Evolutionary conservation across 2,329 filamentous ascomycete species (phyloP).

Genomic region (Ophiostoma sp.): DNA sequence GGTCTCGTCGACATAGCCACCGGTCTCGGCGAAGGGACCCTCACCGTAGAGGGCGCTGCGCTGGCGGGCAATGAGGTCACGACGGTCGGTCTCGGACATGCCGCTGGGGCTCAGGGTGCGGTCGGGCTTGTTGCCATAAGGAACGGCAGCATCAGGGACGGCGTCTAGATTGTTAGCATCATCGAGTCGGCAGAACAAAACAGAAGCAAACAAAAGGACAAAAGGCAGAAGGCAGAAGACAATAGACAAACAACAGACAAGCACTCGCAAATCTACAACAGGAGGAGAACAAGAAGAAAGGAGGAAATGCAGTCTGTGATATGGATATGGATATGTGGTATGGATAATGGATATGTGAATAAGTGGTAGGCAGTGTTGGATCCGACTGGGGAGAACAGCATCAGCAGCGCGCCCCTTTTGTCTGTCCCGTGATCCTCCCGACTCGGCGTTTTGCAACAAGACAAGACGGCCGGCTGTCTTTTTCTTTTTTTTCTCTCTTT

Average conservation of each 20-base stretch:
- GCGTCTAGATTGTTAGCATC: not conserved
- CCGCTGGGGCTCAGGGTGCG: constrained; percentile 74
- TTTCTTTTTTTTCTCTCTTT: not conserved
- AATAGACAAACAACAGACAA: not conserved
- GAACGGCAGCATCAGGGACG: constrained; percentile 22
- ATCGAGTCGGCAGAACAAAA: not conserved
- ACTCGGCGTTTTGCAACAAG: constrained; percentile 1
- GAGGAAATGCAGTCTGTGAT: constrained; percentile 3
- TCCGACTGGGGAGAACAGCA: not conserved
- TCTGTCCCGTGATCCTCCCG: constrained; percentile 10
- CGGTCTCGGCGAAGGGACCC: constrained; percentile 60
- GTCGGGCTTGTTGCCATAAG: constrained; percentile 64
- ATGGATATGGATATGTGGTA: constrained; percentile 4
- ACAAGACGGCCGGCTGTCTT: constrained; percentile 18
- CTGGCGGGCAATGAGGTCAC: constrained; percentile 92
- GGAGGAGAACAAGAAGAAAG: not conserved
- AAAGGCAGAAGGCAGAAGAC: not conserved
- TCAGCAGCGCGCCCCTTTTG: not conserved
- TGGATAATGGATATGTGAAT: constrained; percentile 1
- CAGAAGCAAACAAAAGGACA: not conserved
- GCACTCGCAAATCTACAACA: not conserved
- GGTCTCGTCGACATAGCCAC: constrained; percentile 63
- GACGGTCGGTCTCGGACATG: constrained; percentile 93
- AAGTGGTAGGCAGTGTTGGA: constrained; percentile 12
- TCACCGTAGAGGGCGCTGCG: constrained; percentile 90